Base-by-base conservation (phyloP, 2,329 filamentous ascomycete genomes). In the Fusarium musae region DNA sequence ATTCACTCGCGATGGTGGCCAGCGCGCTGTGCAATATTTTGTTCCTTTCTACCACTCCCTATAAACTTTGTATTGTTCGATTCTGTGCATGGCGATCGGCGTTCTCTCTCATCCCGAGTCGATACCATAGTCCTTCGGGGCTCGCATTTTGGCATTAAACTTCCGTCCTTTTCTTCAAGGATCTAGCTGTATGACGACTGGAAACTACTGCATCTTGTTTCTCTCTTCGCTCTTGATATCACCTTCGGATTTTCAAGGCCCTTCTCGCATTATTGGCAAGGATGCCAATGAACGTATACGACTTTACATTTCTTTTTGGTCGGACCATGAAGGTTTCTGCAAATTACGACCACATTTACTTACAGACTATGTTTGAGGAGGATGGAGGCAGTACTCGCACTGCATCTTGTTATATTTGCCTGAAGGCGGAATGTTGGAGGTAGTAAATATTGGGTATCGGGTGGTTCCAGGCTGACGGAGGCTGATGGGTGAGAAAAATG, bases 31-130 rank as follows among this genome's bases (percentile, higher is more conserved):
- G 42, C 59, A 59, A 28, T 63, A 63, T 56, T 50, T 70, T 59
- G n/a, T 70, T 43, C 56, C 63, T 43, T 69, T 76, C 66, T 72
- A 66, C 50, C 66, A 64, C 67, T 72, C 74, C 52, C 63, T 70
- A 57, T 78, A 66, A 68, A 66, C 44, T 37, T 62, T 75, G 44
- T 70, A 57, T 58, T 67, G 57, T 74, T 74, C 70, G 46, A 64
- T 75, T 79, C 72, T 72, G 54, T 82, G 83, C 83, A 85, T 84
- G 81, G 83, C 82, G 79, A 81, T 77, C 75, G 82, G 82, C 81
- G 81, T 83, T 74, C 64, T 75, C 61, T 68, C 72, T 66, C 62
- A 54, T 64, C 42, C 46, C 15, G 66, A 71, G 67, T 72, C 66
- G 75, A 78, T 72, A 74, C 56, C 68, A 76, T 62, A 56, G 52